These are phyloP conservation scores for Penicillium sp. DNA, from an alignment of 2,329 filamentous ascomycete genomes.

Conservation along the genomic window DNA sequence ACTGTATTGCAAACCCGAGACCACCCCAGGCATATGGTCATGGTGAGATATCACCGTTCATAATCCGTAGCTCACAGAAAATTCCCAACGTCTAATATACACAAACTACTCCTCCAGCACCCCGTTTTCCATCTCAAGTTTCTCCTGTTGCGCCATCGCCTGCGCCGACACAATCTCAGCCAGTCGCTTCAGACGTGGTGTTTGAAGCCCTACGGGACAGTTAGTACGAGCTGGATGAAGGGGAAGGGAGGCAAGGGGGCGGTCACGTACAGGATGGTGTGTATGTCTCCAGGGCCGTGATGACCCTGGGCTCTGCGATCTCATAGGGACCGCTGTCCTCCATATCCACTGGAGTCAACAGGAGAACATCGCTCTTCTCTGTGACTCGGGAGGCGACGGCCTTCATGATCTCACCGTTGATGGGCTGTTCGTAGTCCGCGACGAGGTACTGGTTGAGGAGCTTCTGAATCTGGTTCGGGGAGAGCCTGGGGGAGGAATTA, in stretches of 20 bases:
- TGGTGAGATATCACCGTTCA: conserved; percentile 21
- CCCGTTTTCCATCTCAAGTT: conserved; percentile 53
- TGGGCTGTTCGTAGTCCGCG: conserved; percentile 97
- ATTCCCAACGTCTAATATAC: conserved; percentile 25
- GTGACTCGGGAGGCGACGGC: conserved; percentile 94
- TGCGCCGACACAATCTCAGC: conserved; percentile 98
- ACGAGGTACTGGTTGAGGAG: conserved; percentile 97
- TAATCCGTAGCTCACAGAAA: conserved; percentile 26
- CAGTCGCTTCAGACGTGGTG: conserved; percentile 84
- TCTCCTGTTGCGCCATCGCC: conserved; percentile 92
- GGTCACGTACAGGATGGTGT: conserved; percentile 81
- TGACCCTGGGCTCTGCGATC: conserved; percentile 92
- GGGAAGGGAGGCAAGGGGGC: neutral
- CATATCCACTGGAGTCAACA: conserved; percentile 95
- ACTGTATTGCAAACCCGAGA: conserved; percentile 22
- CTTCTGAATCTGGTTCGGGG: conserved; percentile 98
- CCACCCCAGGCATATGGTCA: conserved; percentile 16
- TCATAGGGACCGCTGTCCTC: conserved; percentile 98
- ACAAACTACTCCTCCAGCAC: conserved; percentile 25
- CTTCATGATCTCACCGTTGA: conserved; percentile 99
- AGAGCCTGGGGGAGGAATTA: conserved; percentile 59
- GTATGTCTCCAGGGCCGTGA: conserved; percentile 95
- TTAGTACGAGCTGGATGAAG: conserved; percentile 14
- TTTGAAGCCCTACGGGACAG: conserved; percentile 74
- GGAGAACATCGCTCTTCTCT: conserved; percentile 94